Evolutionary conservation across 352 stramenopile genomes (phyloP), one percentile per base, ranked within the genome.

Genomic region (Phytophthora multivora): DNA sequence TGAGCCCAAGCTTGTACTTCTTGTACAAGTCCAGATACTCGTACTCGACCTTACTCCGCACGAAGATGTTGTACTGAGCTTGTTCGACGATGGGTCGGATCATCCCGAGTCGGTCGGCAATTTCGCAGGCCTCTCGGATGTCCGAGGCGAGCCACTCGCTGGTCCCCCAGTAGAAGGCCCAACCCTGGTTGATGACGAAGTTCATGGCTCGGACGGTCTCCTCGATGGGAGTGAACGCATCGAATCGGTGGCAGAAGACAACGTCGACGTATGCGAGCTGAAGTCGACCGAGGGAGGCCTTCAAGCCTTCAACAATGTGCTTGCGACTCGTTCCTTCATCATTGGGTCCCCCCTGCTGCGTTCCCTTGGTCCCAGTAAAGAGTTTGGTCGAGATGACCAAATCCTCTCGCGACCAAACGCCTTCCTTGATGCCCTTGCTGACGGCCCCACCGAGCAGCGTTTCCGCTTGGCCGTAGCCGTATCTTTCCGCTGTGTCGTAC

Each of bases 201-300:
- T 49, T 49, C 41, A 53, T 53, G 18, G 46, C 46, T 19, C 46
- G 46, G 2, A 53, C 45, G 9, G 45, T 51, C 16, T 51, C 45
- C 9, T 39, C 45, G 25, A 89, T 85, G 1, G 80, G 45, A 12
- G 45, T 51, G 45, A 51, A 51, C 3, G 15, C 26, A 40, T 51
- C 45, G 45, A 51, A 51, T 15, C 45, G 45, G 26, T 51, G 45
- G 15, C 45, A 51, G 9, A 51, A 51, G 7, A 51, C 45, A 16
- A 51, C 45, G 31, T 51, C 45, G 5, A 51, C 45, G 16, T 51
- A 51, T 7, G 26, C 9, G 8, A 51, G 28, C 16, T 51, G 45
- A 10, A 51, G 28, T 18, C 45, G 45, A 12, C n/a, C 2, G 5
- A 51, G 45, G n/a, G 45, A 51, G 8, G 28, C 45, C 45, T 30